Evolutionary conservation across 352 stramenopile genomes (phyloP).

Genomic region (Blastocystis sp.): DNA sequence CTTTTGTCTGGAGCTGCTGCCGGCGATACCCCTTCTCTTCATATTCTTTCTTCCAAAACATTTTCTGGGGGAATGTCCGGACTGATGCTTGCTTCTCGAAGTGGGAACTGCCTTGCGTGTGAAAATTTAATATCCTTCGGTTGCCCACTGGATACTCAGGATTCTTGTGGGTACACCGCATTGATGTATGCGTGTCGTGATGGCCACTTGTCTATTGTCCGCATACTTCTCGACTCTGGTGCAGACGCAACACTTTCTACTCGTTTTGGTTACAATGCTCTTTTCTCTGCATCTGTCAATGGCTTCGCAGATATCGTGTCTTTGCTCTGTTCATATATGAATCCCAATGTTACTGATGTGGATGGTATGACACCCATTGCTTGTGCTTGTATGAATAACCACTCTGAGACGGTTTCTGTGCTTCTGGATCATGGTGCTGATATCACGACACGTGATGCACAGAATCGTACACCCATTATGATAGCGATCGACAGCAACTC

Average conservation of each 20-base stretch:
- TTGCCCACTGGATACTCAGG: conserved; percentile 4
- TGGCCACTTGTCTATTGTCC: neutral
- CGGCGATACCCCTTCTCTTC: neutral
- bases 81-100: neutral
- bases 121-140: conserved; percentile 5
- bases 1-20: neutral
- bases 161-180: neutral
- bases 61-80: neutral
- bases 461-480: neutral
- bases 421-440: neutral
- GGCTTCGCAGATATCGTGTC: neutral
- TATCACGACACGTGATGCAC: neutral
- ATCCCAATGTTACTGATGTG: neutral
- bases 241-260: neutral
- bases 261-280: neutral
- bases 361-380: neutral
- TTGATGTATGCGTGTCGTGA: conserved; percentile 19
- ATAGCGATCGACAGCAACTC: neutral
- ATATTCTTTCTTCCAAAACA: neutral
- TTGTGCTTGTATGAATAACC: conserved; percentile 18
- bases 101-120: neutral
- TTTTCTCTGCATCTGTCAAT: neutral
- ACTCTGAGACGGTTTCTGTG: neutral
- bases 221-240: neutral
- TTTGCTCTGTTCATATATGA: neutral